Conservation (phyloP, 371 early-diverging fungal genomes). For the Mucor plumbeus region DNA sequence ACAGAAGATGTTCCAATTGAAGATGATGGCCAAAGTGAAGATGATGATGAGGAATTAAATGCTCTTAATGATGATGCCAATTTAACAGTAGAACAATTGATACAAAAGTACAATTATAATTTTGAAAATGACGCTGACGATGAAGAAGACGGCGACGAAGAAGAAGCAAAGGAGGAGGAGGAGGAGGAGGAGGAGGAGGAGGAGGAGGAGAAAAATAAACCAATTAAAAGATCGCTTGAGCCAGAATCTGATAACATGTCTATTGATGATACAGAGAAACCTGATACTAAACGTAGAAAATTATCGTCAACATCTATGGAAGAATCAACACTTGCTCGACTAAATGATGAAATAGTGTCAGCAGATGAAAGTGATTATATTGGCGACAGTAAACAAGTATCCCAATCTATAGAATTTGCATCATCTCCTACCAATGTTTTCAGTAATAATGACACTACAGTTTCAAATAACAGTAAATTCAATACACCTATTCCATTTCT, state of each 20-base stretch:
- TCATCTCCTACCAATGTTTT: slow-evolving; percentile 34
- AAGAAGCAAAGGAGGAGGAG: no score
- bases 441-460: no score
- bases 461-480: slow-evolving; percentile 30
- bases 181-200: slow-evolving; percentile 22
- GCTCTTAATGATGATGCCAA: slow-evolving; percentile 59
- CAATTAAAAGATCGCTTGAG: background rate
- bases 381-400: background rate
- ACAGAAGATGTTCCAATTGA: slow-evolving; percentile 37
- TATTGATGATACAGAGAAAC: background rate
- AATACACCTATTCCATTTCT: slow-evolving; percentile 63
- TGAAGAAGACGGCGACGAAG: slow-evolving; percentile 27
- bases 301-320: background rate
- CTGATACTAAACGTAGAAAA: background rate
- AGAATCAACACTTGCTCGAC: background rate
- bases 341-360: background rate
- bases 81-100: slow-evolving; percentile 61
- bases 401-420: slow-evolving; percentile 40
- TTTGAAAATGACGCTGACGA: slow-evolving; percentile 13
- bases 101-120: slow-evolving; percentile 51
- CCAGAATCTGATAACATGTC: background rate
- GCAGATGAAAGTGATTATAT: background rate
- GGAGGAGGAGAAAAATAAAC: slow-evolving; percentile 26
- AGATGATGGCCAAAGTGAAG: slow-evolving; percentile 50
- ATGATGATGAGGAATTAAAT: slow-evolving; percentile 57